Evolutionary conservation across 139 green algal species (phyloP).

Genomic region (Choricystis sp.): DNA sequence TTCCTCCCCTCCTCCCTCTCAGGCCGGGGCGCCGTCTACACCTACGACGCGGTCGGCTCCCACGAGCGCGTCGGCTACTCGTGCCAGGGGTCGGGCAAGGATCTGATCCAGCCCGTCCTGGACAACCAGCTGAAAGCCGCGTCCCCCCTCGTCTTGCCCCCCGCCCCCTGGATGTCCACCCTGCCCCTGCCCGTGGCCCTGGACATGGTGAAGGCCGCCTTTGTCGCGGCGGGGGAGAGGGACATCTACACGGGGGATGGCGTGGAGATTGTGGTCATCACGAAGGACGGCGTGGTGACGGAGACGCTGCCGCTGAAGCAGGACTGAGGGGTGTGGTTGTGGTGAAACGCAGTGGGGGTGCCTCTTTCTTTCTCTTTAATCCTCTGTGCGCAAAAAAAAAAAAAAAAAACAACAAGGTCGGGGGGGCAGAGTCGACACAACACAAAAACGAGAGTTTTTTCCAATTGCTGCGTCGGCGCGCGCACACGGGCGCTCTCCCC

Average conservation of each 20-base stretch:
- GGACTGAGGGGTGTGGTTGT: constrained; percentile 73
- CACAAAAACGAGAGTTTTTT: too few relatives aligned
- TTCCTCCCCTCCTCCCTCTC: constrained; percentile 3
- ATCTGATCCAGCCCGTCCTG: constrained; percentile 93
- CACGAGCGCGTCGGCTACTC: constrained; percentile 76
- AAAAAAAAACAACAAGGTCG: too few relatives aligned
- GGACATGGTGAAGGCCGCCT: constrained; percentile 91
- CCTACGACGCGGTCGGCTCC: constrained; percentile 91
- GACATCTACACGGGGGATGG: constrained; percentile 98
- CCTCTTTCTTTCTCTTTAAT: too few relatives aligned
- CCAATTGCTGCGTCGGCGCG: too few relatives aligned
- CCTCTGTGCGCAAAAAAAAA: too few relatives aligned
- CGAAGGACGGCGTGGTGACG: constrained; percentile 50
- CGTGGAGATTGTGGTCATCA: constrained; percentile 94
- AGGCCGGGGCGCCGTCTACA: constrained; percentile 90
- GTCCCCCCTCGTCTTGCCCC: constrained; percentile 70
- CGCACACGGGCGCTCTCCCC: too few relatives aligned
- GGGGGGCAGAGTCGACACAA: too few relatives aligned
- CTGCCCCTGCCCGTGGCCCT: constrained; percentile 66
- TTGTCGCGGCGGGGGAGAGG: constrained; percentile 85
- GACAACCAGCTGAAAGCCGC: constrained; percentile 95
- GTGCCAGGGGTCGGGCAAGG: constrained; percentile 82
- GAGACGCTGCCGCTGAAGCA: constrained; percentile 76
- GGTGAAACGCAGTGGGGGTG: too few relatives aligned
- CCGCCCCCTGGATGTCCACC: constrained; percentile 38